Percentiles rank a stretch among this genome's conserved stretches.
Conservation (phyloP, 345 rosid species). For the Eucalyptus caleyi region DNA sequence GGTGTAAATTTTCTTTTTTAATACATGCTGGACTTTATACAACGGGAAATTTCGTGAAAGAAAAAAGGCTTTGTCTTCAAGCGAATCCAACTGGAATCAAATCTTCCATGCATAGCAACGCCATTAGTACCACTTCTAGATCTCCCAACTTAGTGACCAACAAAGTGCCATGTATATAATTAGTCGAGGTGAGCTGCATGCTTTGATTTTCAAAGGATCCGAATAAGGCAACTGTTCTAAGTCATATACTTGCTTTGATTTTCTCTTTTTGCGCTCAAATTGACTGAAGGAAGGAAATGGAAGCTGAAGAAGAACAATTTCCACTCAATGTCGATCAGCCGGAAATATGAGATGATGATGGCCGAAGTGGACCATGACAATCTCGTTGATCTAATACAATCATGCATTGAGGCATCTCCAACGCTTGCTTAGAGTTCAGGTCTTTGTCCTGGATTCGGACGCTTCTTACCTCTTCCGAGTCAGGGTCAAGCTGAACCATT, state of each 20-base stretch:
- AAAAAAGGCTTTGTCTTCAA: too few species aligned
- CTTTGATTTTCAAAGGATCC: not conserved
- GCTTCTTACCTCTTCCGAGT: too few species aligned
- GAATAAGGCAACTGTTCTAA: not conserved
- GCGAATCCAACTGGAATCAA: too few species aligned
- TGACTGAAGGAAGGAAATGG: not conserved
- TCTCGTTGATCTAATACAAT: not conserved
- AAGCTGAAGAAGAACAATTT: not conserved
- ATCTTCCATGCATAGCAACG: too few species aligned
- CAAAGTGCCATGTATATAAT: not conserved
- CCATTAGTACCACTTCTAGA: not conserved
- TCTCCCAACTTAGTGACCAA: not conserved
- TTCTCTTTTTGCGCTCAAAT: not conserved
- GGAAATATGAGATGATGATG: not conserved
- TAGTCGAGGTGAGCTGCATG: not conserved
- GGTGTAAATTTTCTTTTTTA: too few species aligned
- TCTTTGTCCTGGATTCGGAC: not conserved
- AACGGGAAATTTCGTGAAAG: too few species aligned
- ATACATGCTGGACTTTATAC: too few species aligned
- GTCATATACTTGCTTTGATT: not conserved
- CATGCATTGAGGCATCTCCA: not conserved
- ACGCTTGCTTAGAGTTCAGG: not conserved
- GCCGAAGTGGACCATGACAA: not conserved
- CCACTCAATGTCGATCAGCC: not conserved
- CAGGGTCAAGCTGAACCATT: too few species aligned